A percentile compares a stretch with the other conserved stretches of the same genome.
phyloP scores from a whole-genome alignment of 495 filamentous ascomycete genomes.

The Cercophora sp. region DNA sequence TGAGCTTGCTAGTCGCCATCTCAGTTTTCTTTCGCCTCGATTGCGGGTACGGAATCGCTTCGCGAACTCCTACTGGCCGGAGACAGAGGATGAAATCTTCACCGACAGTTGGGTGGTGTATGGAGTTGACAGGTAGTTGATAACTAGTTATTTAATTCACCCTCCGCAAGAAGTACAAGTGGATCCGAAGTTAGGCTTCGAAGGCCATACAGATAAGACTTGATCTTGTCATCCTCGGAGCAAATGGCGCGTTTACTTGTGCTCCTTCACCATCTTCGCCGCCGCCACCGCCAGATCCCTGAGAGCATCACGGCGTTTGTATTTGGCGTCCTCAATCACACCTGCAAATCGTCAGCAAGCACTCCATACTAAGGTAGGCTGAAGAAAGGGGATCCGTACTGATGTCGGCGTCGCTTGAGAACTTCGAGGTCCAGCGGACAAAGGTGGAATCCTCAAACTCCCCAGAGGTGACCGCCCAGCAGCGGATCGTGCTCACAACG shows the following conservation, averaged over 20 bases:
- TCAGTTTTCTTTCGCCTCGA: too few relatives aligned
- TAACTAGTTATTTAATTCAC: too few relatives aligned
- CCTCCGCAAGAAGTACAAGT: too few relatives aligned
- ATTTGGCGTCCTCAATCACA: slow-evolving; percentile 67
- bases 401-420: slow-evolving; percentile 63
- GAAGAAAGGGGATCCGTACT: slow-evolving; percentile 40
- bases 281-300: slow-evolving; percentile 57
- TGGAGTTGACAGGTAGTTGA: too few relatives aligned
- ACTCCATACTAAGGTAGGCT: neutral
- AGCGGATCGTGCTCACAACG: slow-evolving; percentile 59
- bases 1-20: too few relatives aligned
- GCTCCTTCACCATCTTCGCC: slow-evolving; percentile 38
- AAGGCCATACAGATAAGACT: too few relatives aligned
- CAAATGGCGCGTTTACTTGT: neutral
- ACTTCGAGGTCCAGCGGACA: slow-evolving; percentile 60
- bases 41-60: too few relatives aligned
- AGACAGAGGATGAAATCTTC: too few relatives aligned
- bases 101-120: too few relatives aligned
- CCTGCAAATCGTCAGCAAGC: slow-evolving; percentile 35
- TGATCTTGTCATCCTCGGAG: neutral
- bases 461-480: slow-evolving; percentile 57
- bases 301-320: slow-evolving; percentile 66
- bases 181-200: too few relatives aligned
- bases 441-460: slow-evolving; percentile 57
- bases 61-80: too few relatives aligned